Percentiles rank a stretch among this genome's conserved stretches.
Conservation (phyloP, 1,284 basidiomycete genomes). For the Boletus sp. region DNA sequence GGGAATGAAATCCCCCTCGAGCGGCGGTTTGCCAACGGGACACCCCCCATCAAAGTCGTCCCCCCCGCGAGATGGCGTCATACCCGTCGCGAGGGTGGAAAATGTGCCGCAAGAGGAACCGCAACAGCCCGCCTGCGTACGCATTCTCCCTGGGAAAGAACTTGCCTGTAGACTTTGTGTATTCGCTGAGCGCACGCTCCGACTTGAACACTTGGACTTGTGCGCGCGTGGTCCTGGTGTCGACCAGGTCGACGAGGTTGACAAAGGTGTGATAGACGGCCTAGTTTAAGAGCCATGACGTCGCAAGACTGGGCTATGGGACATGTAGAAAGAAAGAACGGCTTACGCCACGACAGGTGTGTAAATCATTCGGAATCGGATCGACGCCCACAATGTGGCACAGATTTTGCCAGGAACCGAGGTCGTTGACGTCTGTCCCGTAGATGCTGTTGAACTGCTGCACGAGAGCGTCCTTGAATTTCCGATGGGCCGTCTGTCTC, state of each 20-base stretch:
- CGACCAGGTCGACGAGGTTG: constrained; percentile 17
- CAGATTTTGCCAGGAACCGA: background rate
- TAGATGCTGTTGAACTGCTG: background rate
- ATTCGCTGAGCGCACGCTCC: constrained; percentile 10
- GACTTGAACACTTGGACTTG: constrained; percentile 4
- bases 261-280: background rate
- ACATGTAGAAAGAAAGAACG: too few relatives aligned
- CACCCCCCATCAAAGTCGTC: background rate
- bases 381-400: background rate
- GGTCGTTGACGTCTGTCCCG: background rate
- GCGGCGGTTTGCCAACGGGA: too few relatives aligned
- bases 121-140: constrained; percentile 12
- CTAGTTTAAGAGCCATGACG: background rate
- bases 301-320: too few relatives aligned
- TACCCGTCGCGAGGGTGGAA: background rate
- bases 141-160: constrained; percentile 12
- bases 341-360: background rate
- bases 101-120: constrained; percentile 12
- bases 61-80: background rate
- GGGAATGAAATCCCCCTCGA: background rate
- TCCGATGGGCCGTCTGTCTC: background rate
- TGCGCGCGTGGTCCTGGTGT: background rate
- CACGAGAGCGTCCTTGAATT: constrained; percentile 1
- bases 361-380: background rate
- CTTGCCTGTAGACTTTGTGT: constrained; percentile 11